Evolutionary conservation across 73 alveolate genomes (phyloP).

Genomic region (Uronychia setigera): DNA sequence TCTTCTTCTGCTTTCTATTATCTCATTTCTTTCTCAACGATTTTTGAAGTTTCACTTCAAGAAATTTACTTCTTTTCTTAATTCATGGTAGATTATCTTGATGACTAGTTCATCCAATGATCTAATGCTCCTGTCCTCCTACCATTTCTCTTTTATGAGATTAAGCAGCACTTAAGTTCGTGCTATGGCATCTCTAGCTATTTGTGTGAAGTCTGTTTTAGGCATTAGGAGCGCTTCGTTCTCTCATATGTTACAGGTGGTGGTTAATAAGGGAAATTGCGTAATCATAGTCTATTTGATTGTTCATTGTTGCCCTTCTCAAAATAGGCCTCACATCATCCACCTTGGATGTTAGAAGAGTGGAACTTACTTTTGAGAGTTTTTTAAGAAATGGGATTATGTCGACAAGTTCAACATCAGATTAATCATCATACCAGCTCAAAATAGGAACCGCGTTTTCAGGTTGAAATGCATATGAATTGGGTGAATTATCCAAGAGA

Average conservation of each 20-base stretch:
- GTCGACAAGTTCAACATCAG: slow-evolving; percentile 54
- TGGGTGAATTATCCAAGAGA: slow-evolving; percentile 64
- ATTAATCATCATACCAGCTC: slow-evolving; percentile 68
- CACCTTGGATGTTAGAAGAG: neutral
- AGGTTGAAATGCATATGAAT: slow-evolving; percentile 58
- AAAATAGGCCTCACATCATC: neutral
- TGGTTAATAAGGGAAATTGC: neutral
- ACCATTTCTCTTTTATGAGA: no score
- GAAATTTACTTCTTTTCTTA: no score
- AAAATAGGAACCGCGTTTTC: slow-evolving; percentile 71
- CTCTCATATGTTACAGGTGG: neutral
- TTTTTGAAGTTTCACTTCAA: no score
- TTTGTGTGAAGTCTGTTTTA: no score
- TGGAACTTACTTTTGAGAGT: slow-evolving; percentile 55
- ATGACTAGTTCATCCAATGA: no score
- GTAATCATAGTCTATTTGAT: neutral
- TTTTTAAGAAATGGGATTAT: slow-evolving; percentile 66
- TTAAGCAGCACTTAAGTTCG: no score
- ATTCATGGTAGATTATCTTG: no score
- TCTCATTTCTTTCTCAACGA: no score
- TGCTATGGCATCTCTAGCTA: no score
- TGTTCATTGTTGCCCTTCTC: neutral
- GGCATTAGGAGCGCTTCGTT: no score
- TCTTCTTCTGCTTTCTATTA: no score
- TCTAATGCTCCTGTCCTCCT: no score